A percentile compares a stretch with the other conserved stretches of the same genome.
These are phyloP conservation scores for Emmonsia crescens DNA, from an alignment of 2,329 filamentous ascomycete species.

Conservation along the genomic window DNA sequence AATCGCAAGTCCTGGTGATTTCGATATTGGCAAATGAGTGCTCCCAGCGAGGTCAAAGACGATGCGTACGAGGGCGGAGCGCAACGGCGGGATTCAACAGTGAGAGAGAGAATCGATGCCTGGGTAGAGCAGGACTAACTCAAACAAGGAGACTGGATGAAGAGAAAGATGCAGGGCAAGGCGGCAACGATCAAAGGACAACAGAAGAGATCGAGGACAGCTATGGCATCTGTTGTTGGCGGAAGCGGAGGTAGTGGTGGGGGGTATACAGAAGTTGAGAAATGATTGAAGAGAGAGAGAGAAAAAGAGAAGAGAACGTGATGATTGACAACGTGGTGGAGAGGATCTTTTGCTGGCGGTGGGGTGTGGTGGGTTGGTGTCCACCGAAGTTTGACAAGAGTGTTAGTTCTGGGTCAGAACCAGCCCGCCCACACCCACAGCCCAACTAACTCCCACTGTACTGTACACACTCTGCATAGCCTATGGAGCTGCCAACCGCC, in stretches of 20 bases:
- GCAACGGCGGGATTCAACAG: not conserved
- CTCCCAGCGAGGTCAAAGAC: not conserved
- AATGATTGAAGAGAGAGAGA: not conserved
- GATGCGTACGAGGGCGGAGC: not conserved
- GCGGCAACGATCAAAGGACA: not conserved
- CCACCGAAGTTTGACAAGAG: not conserved
- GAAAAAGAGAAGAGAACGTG: not conserved
- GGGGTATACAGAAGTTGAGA: not conserved
- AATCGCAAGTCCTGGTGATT: not conserved
- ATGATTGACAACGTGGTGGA: constrained; percentile 2
- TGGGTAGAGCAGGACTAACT: not conserved
- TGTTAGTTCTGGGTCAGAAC: not conserved
- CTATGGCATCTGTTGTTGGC: not conserved
- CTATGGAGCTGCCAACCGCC: not conserved
- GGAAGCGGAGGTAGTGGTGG: not conserved
- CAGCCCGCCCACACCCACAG: not conserved
- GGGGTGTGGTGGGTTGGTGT: not conserved
- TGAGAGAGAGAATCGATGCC: not conserved
- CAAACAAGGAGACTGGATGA: not conserved
- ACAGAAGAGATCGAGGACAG: not conserved
- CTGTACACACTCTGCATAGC: too few species aligned
- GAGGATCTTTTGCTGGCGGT: not conserved
- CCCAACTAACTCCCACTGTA: too few species aligned
- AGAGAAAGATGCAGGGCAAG: not conserved
- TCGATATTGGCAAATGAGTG: not conserved